Evolutionary conservation across 345 rosid species (phyloP), one percentile per base, ranked within the genome.

Genomic region (Bruguiera gymnorhiza): DNA sequence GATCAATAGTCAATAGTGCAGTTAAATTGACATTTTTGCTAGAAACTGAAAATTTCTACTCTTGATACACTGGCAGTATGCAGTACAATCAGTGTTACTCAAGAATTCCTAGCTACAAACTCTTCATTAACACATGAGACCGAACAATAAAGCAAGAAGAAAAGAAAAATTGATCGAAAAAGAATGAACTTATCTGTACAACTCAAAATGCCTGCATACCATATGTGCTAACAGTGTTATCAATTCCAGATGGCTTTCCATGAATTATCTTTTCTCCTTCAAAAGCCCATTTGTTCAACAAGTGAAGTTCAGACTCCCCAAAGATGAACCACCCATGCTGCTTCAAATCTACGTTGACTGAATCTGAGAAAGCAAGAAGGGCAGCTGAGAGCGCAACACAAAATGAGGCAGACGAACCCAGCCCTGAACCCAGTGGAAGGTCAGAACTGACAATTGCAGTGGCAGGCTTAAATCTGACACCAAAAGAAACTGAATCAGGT

Each of bases 171-270:
- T 0, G 18, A 1, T 7, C 1, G 13, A 6, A 31, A 18, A 29
- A 24, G 3, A 8, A 29, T 11, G 50, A 51, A 8, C 52, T 43
- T 46, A 31, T 48, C 65, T 30, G 20, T 3, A 23, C 8, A n/a
- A 55, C 69, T 60, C 23, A 62, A 10, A 26, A 60, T 61, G 9
- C 61, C 56, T 60, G 69, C 84, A 63, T 84, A 96, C 99, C 99
- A 59, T 83, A 92, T 69, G 96, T 79, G 89, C 99, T 95, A 72
- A 92, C 97, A 13, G 99, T 86, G 78, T 92, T 95, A 88, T 95
- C 99, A 7, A 95, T 87, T 63, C 99, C 98, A 24, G 98, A 95
- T 43, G 99, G 99, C 76, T 75, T 89, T 75, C 99, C 99, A 72
- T 92, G 98, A 72, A 95, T 82, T 74, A 92, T 81, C 82, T 86